Evolutionary conservation across 2,329 filamentous ascomycete genomes (phyloP).

Genomic region (Paecilomyces niveus): DNA sequence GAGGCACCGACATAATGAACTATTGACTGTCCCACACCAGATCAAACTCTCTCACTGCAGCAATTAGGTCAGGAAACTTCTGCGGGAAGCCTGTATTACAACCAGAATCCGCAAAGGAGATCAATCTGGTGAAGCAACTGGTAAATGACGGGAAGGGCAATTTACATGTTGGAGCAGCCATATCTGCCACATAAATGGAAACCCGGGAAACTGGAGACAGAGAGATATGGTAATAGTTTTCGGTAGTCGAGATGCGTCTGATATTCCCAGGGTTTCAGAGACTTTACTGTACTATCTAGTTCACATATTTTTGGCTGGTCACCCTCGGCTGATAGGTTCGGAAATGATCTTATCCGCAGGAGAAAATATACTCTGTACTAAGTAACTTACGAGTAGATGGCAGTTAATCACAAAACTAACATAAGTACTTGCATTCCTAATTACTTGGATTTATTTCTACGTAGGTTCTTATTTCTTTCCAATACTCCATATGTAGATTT

Average conservation of each 20-base stretch:
- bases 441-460: no score
- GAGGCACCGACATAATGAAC: neutral
- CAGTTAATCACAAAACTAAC: no score
- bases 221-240: neutral
- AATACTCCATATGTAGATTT: no score
- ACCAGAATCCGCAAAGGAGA: neutral
- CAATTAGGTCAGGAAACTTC: no score
- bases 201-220: neutral
- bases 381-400: no score
- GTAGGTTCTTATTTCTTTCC: no score
- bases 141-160: no score
- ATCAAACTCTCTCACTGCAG: neutral
- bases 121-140: neutral
- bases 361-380: no score
- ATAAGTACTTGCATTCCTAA: no score
- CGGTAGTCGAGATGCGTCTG: neutral
- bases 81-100: neutral
- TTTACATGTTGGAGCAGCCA: neutral
- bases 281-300: neutral
- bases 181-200: neutral
- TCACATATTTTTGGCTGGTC: no score
- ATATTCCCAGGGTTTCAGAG: neutral
- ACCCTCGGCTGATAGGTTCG: no score
- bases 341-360: no score
- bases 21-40: neutral